Conservation (phyloP, 106 monocot genomes). For the Gastrodia elata region DNA sequence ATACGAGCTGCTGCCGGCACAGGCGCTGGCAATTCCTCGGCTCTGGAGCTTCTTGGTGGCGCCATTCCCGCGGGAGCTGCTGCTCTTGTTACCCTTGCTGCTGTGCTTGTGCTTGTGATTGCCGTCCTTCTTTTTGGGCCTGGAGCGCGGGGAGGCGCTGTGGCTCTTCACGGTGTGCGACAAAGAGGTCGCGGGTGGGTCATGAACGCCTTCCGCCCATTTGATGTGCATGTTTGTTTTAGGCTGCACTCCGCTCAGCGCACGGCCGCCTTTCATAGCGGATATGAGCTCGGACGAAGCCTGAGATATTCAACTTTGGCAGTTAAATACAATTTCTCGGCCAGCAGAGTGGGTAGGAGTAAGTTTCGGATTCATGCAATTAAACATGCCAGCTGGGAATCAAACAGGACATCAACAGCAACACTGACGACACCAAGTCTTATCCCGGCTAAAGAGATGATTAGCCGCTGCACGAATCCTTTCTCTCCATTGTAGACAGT, state of each 20-base stretch:
- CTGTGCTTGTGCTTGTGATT: conserved; percentile 24
- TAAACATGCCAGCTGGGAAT: too few relatives aligned
- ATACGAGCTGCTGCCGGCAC: neutral
- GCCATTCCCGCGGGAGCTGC: conserved; percentile 14
- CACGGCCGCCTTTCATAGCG: conserved; percentile 68
- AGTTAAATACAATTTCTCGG: too few relatives aligned
- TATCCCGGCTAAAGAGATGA: too few relatives aligned
- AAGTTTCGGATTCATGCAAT: too few relatives aligned
- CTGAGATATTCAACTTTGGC: too few relatives aligned
- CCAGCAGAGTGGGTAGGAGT: too few relatives aligned
- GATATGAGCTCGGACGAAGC: conserved; percentile 34
- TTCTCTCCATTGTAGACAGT: too few relatives aligned
- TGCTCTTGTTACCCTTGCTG: conserved; percentile 29
- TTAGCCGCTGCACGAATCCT: too few relatives aligned
- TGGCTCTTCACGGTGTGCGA: conserved; percentile 51
- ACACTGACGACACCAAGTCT: too few relatives aligned
- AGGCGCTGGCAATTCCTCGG: neutral
- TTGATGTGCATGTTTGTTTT: conserved; percentile 38
- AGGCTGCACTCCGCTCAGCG: conserved; percentile 14
- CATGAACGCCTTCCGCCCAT: conserved; percentile 77
- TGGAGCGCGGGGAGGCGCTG: conserved; percentile 20
- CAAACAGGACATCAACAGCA: too few relatives aligned
- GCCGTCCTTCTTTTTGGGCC: conserved; percentile 30
- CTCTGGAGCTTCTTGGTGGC: conserved; percentile 13
- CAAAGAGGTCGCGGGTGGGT: conserved; percentile 56